A percentile compares a stretch with the other conserved stretches of the same genome.
Conservation (phyloP, 768 basidiomycete genomes). For the Mrakia hoshinonis region DNA sequence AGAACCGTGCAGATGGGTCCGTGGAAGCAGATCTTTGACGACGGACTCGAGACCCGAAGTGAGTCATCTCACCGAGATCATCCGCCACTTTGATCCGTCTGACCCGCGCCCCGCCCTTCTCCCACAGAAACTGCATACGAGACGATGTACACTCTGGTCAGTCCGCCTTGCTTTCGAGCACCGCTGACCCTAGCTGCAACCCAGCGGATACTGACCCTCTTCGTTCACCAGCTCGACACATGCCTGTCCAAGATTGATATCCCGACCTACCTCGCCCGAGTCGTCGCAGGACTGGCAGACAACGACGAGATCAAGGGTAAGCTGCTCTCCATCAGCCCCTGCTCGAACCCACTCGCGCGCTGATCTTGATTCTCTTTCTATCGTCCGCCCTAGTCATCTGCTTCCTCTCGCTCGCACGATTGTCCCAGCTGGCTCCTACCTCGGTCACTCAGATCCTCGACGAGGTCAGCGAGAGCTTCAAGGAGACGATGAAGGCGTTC, state of each 20-base stretch:
- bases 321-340: not conserved
- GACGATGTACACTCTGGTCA: constrained; percentile 59
- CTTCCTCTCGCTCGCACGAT: constrained; percentile 87
- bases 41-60: constrained; percentile 89
- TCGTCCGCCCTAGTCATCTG: constrained; percentile 53
- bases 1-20: constrained; percentile 88
- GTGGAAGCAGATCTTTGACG: constrained; percentile 94
- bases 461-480: constrained; percentile 49
- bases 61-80: not conserved
- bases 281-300: constrained; percentile 74
- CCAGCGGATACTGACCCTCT: not conserved
- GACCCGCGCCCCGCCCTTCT: not conserved
- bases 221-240: constrained; percentile 64
- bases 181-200: too few species aligned
- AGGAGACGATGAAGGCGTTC: constrained; percentile 28
- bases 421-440: constrained; percentile 75
- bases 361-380: not conserved
- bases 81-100: not conserved
- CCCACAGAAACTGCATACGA: constrained; percentile 68
- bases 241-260: constrained; percentile 81
- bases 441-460: constrained; percentile 49
- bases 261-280: constrained; percentile 68
- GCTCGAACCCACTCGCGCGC: not conserved
- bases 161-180: constrained; percentile 59
- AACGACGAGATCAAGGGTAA: constrained; percentile 79